phyloP scores from a whole-genome alignment of 2,329 filamentous ascomycete species.

The Neodidymelliopsis sp. region DNA sequence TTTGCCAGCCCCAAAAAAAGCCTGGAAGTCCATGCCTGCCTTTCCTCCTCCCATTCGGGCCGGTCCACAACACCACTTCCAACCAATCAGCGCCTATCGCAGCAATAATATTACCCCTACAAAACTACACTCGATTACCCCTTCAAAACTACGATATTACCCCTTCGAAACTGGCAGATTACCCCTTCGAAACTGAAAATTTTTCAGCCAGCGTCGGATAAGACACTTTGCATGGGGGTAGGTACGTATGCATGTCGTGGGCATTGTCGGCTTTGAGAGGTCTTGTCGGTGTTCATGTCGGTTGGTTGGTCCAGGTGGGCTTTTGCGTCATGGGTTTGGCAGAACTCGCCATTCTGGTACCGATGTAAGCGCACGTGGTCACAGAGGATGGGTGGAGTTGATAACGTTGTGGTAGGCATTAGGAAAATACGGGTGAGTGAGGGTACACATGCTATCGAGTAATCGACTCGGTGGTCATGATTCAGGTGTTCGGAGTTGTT shows the following conservation, averaged over 20 bases:
- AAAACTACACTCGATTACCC: constrained; percentile 35
- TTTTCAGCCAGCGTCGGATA: constrained; percentile 15
- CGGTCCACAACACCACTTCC: constrained; percentile 11
- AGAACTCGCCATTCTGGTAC: constrained; percentile 7
- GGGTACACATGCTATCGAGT: too few species aligned
- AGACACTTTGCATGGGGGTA: constrained; percentile 8
- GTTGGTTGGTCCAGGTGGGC: neutral
- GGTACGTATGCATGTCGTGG: neutral
- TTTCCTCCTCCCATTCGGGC: constrained; percentile 28
- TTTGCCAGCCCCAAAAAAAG: too few species aligned
- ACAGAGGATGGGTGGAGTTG: too few species aligned
- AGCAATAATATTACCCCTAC: constrained; percentile 16
- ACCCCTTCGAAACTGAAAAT: constrained; percentile 50
- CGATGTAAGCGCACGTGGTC: constrained; percentile 3
- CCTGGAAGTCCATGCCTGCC: too few species aligned
- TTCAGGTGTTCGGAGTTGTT: too few species aligned
- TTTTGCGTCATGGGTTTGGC: constrained; percentile 4
- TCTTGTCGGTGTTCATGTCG: too few species aligned
- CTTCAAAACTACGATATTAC: constrained; percentile 37
- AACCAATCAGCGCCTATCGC: constrained; percentile 18
- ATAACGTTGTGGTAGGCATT: too few species aligned
- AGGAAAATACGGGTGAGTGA: too few species aligned
- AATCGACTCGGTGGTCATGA: too few species aligned
- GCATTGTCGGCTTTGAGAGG: too few species aligned
- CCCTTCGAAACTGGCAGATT: constrained; percentile 30